Evolutionary conservation across 2,329 filamentous ascomycete genomes (phyloP), one percentile per base, ranked within the genome.

Genomic region (Xylaria hypoxylon): DNA sequence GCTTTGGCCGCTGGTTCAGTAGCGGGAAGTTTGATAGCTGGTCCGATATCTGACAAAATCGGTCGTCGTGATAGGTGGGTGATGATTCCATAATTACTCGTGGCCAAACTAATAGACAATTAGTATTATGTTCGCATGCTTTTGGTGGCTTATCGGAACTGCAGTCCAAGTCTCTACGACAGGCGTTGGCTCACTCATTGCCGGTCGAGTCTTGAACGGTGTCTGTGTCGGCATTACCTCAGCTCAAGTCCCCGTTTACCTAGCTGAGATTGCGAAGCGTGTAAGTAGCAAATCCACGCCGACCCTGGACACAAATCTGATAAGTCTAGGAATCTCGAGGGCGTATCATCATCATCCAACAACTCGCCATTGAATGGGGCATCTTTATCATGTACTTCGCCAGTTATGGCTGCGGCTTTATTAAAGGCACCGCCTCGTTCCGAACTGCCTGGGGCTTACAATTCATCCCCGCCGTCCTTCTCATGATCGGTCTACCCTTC

Each of bases 301-400:
- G 3, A 17, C 3, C 40, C 13, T 19, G 2, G 26, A 42, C 17
- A 31, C 1, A 11, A 13, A 47, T n/a, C 65, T 65, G 31, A 68
- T 31, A 45, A 28, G 3, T 83, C 81, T 72, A 76, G 73, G 72
- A 74, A 58, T 61, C 65, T 48, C 85, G 90, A 68, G 90, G 90
- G 17, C 85, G 88, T 48, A 83, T 94, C 38, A 89, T 94, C 17
- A 88, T 90, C 59, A 85, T 87, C 48, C 90, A 93, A 76, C 91
- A 93, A 77, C 90, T 90, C 82, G 89, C 90, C 28, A 93, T 94
- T 67, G 91, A 91, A 70, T 91, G 84, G 84, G 89, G 87, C 69
- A 90, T 90, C 70, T 75, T 90, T 65, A 89, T 90, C 78, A 90
- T 91, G 87, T 91, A 90, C 81, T 89, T 88, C 75, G 86, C 91